These are phyloP conservation scores for Poronia punctata DNA, from an alignment of 495 filamentous ascomycete species.

Conservation along the genomic window DNA sequence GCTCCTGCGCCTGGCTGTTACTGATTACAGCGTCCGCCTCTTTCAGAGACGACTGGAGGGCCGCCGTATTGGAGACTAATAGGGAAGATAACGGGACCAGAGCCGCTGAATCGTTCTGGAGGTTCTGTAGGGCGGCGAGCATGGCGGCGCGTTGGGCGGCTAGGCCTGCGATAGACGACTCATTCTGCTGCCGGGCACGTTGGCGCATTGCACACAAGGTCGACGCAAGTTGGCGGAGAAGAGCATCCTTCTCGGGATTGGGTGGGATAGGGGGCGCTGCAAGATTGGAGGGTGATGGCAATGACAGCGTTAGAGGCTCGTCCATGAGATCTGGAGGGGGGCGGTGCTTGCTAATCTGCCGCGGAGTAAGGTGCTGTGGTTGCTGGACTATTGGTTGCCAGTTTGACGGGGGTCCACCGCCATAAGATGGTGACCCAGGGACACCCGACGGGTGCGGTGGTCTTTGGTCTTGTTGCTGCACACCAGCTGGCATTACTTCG, in stretches of 20 bases:
- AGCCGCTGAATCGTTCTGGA: conserved; percentile 65
- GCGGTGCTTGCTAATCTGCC: conserved; percentile 36
- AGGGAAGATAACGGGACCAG: conserved; percentile 61
- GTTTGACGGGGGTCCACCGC: conserved; percentile 13
- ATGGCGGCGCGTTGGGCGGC: conserved; percentile 75
- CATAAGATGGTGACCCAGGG: conserved; percentile 12
- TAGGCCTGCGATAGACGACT: conserved; percentile 64
- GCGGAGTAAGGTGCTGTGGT: conserved; percentile 19
- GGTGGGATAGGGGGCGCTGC: conserved; percentile 81
- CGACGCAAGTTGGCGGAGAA: conserved; percentile 68
- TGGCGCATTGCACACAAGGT: conserved; percentile 61
- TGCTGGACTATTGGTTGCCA: conserved; percentile 20
- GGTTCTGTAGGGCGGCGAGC: conserved; percentile 51
- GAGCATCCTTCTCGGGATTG: conserved; percentile 91
- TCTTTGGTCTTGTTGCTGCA: conserved; percentile 19
- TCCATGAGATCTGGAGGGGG: conserved; percentile 61
- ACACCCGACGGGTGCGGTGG: conserved; percentile 11
- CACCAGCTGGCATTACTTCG: conserved; percentile 11
- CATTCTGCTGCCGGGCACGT: conserved; percentile 55
- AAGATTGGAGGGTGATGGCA: conserved; percentile 48
- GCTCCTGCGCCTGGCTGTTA: conserved; percentile 23
- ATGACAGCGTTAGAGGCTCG: conserved; percentile 57
- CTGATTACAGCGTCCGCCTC: conserved; percentile 73
- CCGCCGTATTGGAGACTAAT: conserved; percentile 66
- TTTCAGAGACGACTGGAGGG: conserved; percentile 67